Conservation (phyloP, 2,329 filamentous ascomycete species). For the Zasmidium cellare region DNA sequence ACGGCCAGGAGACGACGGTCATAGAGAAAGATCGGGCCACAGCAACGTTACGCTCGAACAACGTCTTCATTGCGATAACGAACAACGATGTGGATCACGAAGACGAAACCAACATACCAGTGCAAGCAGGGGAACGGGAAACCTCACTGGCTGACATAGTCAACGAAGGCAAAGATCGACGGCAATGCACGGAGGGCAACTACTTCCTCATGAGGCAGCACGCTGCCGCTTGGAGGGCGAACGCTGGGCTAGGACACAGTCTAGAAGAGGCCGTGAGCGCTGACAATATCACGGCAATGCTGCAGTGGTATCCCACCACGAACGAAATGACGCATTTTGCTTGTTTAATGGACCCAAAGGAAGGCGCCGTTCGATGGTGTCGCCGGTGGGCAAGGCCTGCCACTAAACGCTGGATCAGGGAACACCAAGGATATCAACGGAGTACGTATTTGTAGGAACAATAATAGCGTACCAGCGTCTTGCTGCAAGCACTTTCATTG, state of each 20-base stretch:
- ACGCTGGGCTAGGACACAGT: conserved; percentile 13
- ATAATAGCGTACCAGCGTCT: not conserved
- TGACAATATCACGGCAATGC: conserved; percentile 49
- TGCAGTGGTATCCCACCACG: conserved; percentile 53
- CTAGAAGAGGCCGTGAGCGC: conserved; percentile 31
- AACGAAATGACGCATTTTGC: conserved; percentile 62
- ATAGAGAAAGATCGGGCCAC: conserved; percentile 58
- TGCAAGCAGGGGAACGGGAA: conserved; percentile 3
- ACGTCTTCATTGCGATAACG: conserved; percentile 56
- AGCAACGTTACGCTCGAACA: conserved; percentile 47
- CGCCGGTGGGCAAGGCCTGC: conserved; percentile 23
- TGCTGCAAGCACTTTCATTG: not conserved
- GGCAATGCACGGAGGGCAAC: conserved; percentile 31
- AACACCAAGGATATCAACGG: conserved; percentile 10
- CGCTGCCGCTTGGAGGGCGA: not conserved
- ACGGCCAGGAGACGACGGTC: conserved; percentile 48
- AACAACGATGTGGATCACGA: conserved; percentile 52
- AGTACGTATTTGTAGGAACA: not conserved
- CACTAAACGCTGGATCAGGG: conserved; percentile 19
- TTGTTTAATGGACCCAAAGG: conserved; percentile 56
- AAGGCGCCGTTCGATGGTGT: conserved; percentile 22
- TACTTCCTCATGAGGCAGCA: conserved; percentile 23
- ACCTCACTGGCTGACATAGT: conserved; percentile 30
- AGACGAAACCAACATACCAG: conserved; percentile 21
- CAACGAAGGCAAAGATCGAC: conserved; percentile 37